These are phyloP conservation scores for Buxus sempervirens DNA, from an alignment of 164 flowering plant species.

Conservation along the genomic window DNA sequence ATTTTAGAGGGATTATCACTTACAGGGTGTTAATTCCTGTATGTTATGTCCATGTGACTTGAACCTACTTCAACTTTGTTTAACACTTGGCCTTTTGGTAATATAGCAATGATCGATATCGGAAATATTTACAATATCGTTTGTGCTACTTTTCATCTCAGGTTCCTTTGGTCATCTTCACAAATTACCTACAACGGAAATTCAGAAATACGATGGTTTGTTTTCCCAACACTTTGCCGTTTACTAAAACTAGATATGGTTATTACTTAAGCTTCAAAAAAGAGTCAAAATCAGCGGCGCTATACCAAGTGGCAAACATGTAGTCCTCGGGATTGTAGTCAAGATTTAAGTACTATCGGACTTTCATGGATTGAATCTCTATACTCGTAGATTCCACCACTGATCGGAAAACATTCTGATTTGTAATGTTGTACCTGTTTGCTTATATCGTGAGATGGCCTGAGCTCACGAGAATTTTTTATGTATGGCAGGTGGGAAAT, in stretches of 20 bases:
- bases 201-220: conserved; percentile 79
- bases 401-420: too few relatives aligned
- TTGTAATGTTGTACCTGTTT: too few relatives aligned
- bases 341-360: not conserved
- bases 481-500: conserved; percentile 77
- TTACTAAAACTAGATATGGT: too few relatives aligned
- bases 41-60: not conserved
- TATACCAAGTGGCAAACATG: too few relatives aligned
- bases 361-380: not conserved
- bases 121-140: not conserved
- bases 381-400: too few relatives aligned
- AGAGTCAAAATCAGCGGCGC: not conserved
- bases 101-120: not conserved
- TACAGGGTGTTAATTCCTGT: not conserved
- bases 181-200: conserved; percentile 70
- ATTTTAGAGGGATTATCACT: not conserved
- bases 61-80: not conserved
- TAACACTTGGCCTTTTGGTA: not conserved
- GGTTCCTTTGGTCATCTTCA: conserved; percentile 84
- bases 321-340: too few relatives aligned
- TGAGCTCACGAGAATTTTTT: not conserved
- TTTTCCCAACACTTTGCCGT: not conserved
- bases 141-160: conserved; percentile 23
- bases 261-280: not conserved
- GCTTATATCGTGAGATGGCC: too few relatives aligned